Conservation (phyloP, 164 flowering plant genomes). For the Platanus orientalis region DNA sequence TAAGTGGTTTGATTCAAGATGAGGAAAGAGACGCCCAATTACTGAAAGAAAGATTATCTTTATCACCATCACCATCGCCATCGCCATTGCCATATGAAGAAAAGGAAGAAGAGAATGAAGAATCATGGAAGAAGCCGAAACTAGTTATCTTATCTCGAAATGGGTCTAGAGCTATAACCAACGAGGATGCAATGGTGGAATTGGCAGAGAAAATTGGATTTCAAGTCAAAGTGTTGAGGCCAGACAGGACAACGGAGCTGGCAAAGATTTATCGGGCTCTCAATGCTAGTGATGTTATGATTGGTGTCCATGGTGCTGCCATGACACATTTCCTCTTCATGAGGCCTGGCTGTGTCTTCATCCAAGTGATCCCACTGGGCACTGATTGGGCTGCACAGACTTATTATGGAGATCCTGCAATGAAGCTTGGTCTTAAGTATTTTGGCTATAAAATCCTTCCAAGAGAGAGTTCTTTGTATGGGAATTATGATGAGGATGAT, state of each 20-base stretch:
- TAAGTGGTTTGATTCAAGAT: constrained; percentile 40
- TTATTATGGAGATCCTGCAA: constrained; percentile 82
- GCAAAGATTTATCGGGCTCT: constrained; percentile 69
- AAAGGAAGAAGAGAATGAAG: constrained; percentile 2
- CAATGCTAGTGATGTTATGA: constrained; percentile 74
- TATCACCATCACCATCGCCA: constrained; percentile 15
- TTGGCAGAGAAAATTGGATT: constrained; percentile 74
- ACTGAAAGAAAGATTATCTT: constrained; percentile 7
- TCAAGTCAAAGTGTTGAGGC: constrained; percentile 58
- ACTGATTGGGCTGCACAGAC: constrained; percentile 90
- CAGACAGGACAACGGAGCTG: constrained; percentile 54
- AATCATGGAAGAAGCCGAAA: constrained; percentile 39
- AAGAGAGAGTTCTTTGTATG: constrained; percentile 76
- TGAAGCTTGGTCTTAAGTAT: constrained; percentile 70
- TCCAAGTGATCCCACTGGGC: constrained; percentile 82
- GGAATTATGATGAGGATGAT: constrained; percentile 45
- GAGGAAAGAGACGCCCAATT: constrained; percentile 32
- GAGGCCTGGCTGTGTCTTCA: constrained; percentile 67
- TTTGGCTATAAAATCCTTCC: constrained; percentile 63
- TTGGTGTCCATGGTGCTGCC: constrained; percentile 98
- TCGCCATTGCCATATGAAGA: no score
- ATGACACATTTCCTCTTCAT: constrained; percentile 89
- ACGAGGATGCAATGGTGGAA: constrained; percentile 54
- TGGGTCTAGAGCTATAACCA: constrained; percentile 66
- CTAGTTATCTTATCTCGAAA: constrained; percentile 64